Base-by-base conservation (phyloP, 2,329 filamentous ascomycete genomes). In the Trichoderma asperellum region DNA sequence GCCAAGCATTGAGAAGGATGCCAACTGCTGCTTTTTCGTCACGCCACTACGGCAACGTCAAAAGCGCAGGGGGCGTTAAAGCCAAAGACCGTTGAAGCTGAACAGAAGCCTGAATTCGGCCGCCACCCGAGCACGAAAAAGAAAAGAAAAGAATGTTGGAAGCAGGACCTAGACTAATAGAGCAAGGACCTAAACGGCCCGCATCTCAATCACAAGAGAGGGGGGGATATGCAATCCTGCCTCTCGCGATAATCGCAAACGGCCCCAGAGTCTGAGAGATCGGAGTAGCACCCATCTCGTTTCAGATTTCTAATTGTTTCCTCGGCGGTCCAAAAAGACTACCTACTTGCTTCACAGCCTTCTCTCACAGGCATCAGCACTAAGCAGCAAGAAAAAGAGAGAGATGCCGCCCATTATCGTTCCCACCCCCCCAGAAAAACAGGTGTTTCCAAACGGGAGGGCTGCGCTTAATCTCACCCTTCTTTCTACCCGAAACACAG, bases 401-500 rank as follows among this genome's bases (percentile, higher is more conserved):
- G 16, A 43, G 18, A 43, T 43, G 40, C 40, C 40, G 40, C 40
- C 40, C 40, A 6, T n/a, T 43, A n/a, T 43, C 40, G 40, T 43
- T 43, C 7, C 40, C 40, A 43, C 40, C 18, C 47, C 10, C 47
- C 47, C 47, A 49, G 24, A 49, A 24, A 24, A 43, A 43, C 40
- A 43, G 40, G 40, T 43, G 18, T 43, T 24, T 49, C 18, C 47
- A 49, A 34, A 56, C 49, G 5, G 49, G 40, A 52, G 43, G 43
- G 61, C 61, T 53, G 52, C 37, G 60, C 57, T 58, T 61, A 68
- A 60, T 61, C 57, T 61, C 65, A 67, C 63, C 55, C 55, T 67
- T 43, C 40, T 43, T 24, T 66, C 43, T 67, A 67, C 40, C 55
- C 55, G 63, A 67, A 67, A 67, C 63, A 67, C 62, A 37, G 37